Evolutionary conservation across 2,329 filamentous ascomycete genomes (phyloP).

Genomic region (Diaporthe citrichinensis): DNA sequence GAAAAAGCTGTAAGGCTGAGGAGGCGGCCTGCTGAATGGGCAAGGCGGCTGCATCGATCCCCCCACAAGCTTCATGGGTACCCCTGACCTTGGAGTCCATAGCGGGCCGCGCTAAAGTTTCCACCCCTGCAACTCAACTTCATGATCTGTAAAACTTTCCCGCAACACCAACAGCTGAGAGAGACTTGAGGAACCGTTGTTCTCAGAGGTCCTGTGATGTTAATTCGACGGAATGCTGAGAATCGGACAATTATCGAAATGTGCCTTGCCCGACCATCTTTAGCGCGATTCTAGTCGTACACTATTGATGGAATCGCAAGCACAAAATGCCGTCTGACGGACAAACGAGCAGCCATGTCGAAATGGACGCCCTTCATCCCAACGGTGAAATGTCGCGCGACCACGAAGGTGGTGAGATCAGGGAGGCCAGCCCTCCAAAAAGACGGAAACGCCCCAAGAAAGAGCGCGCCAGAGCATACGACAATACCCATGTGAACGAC

Average conservation of each 20-base stretch:
- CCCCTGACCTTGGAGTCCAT: neutral
- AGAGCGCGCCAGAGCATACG: neutral
- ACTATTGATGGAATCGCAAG: slow-evolving; percentile 2
- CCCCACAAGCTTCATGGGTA: neutral
- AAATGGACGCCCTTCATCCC: neutral
- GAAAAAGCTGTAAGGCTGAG: slow-evolving; percentile 34
- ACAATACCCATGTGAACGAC: neutral
- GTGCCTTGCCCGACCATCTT: neutral
- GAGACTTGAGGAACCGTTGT: neutral
- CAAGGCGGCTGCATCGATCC: slow-evolving; percentile 1
- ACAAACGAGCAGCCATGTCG: neutral
- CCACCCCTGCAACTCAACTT: slow-evolving; percentile 26
- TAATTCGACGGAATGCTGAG: neutral
- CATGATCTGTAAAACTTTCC: slow-evolving; percentile 10
- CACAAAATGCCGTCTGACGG: slow-evolving; percentile 14
- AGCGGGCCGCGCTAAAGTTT: slow-evolving; percentile 21
- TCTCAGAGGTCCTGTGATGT: neutral
- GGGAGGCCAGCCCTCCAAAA: neutral
- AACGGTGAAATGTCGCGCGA: neutral
- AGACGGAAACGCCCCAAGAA: neutral
- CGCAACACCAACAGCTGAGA: neutral
- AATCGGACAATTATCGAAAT: neutral
- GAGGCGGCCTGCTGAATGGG: neutral
- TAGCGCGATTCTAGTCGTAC: slow-evolving; percentile 1
- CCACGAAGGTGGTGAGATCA: neutral